A percentile compares a stretch with the other conserved stretches of the same genome.
phyloP scores from a whole-genome alignment of 345 rosid species.

The Melastoma malabathricum region DNA sequence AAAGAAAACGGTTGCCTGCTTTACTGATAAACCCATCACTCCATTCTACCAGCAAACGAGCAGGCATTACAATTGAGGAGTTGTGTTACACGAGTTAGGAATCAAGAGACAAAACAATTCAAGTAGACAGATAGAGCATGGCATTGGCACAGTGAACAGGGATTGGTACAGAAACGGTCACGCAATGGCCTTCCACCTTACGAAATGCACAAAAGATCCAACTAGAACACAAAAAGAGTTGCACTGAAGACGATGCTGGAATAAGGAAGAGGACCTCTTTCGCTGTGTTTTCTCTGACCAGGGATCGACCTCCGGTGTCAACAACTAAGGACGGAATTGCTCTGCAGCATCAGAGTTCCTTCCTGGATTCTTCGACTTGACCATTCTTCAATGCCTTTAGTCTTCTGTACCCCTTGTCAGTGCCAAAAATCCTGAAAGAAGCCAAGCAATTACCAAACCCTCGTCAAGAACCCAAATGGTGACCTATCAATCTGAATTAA shows the following conservation, averaged over 20 bases:
- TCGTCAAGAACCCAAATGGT: background rate
- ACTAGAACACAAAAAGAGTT: conserved; percentile 12
- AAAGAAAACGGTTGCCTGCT: too few relatives aligned
- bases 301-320: too few relatives aligned
- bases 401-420: conserved; percentile 87
- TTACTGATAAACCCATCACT: too few relatives aligned
- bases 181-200: conserved; percentile 4
- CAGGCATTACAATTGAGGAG: too few relatives aligned
- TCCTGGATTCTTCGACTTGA: conserved; percentile 20
- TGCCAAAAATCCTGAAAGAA: conserved; percentile 73
- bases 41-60: too few relatives aligned
- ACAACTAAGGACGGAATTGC: too few relatives aligned
- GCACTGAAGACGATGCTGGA: conserved; percentile 15
- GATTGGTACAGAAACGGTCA: background rate
- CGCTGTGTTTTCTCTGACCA: conserved; percentile 6
- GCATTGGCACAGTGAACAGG: too few relatives aligned
- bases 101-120: too few relatives aligned
- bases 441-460: background rate
- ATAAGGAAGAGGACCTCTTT: conserved; percentile 12
- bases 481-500: background rate
- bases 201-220: conserved; percentile 12
- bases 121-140: too few relatives aligned
- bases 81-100: too few relatives aligned
- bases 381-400: conserved; percentile 52
- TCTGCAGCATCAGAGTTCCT: conserved; percentile 9